Evolutionary conservation across 2,329 filamentous ascomycete species (phyloP).

Genomic region (Fusarium sp.): DNA sequence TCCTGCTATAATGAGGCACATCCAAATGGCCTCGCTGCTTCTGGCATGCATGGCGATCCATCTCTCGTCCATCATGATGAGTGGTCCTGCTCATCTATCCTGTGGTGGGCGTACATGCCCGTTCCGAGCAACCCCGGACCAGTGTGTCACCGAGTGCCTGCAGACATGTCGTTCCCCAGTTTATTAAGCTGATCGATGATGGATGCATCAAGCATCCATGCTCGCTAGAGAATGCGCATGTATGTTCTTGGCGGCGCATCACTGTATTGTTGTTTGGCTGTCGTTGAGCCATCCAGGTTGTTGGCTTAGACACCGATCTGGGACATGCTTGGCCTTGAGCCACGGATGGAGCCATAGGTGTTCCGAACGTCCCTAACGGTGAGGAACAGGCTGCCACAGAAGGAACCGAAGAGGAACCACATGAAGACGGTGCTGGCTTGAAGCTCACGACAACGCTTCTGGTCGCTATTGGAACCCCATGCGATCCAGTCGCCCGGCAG

Average conservation of each 20-base stretch:
- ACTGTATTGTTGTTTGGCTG: background rate
- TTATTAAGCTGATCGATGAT: background rate
- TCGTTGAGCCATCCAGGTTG: background rate
- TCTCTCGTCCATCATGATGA: constrained; percentile 19
- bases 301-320: constrained; percentile 63
- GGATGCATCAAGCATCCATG: background rate
- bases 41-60: constrained; percentile 14
- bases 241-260: background rate
- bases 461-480: constrained; percentile 68
- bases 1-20: constrained; percentile 17
- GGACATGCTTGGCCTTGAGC: constrained; percentile 64
- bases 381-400: constrained; percentile 68
- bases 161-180: background rate
- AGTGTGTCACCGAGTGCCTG: background rate
- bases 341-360: constrained; percentile 56
- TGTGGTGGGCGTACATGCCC: constrained; percentile 1
- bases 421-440: constrained; percentile 81
- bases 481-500: constrained; percentile 66
- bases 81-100: constrained; percentile 1
- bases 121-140: background rate
- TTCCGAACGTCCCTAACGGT: constrained; percentile 65
- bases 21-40: constrained; percentile 10
- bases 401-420: constrained; percentile 80
- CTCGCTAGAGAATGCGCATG: background rate
- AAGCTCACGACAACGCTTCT: constrained; percentile 78